These are phyloP conservation scores for Dendrobium catenatum DNA, from an alignment of 106 monocot species.

Conservation along the genomic window DNA sequence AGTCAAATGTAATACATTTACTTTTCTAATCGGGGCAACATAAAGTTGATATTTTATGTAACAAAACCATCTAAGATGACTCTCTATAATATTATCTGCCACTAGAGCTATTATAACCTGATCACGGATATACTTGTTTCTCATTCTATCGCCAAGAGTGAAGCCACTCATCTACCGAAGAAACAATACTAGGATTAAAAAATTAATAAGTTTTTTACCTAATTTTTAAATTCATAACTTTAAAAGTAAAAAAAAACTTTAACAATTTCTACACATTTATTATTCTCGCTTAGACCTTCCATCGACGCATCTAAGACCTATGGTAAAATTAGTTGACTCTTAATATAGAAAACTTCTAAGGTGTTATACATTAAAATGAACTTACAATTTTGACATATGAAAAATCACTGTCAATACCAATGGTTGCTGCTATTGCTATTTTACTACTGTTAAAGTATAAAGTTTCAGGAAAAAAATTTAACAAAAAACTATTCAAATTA, in stretches of 20 bases:
- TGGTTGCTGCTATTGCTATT: constrained; percentile 73
- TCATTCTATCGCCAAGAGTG: too few relatives aligned
- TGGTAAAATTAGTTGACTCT: not conserved
- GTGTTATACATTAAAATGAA: constrained; percentile 2
- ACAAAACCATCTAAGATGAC: too few relatives aligned
- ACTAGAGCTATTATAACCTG: too few relatives aligned
- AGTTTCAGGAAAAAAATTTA: constrained; percentile 1
- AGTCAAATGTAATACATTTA: too few relatives aligned
- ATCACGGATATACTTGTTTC: too few relatives aligned
- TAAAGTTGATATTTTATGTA: too few relatives aligned
- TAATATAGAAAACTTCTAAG: constrained; percentile 13
- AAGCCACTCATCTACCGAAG: not conserved
- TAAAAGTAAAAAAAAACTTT: constrained; percentile 42
- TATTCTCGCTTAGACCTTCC: constrained; percentile 86
- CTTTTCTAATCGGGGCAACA: too few relatives aligned
- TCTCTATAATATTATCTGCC: too few relatives aligned
- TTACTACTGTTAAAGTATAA: constrained; percentile 64
- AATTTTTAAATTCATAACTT: not conserved
- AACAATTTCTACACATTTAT: constrained; percentile 78
- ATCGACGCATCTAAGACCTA: constrained; percentile 90
- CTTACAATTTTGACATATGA: constrained; percentile 97
- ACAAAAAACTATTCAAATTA: not conserved
- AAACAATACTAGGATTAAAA: not conserved
- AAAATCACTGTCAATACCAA: constrained; percentile 91
- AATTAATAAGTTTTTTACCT: not conserved